phyloP scores from a whole-genome alignment of 129 eudicot species.

The Escallonia rubra region DNA sequence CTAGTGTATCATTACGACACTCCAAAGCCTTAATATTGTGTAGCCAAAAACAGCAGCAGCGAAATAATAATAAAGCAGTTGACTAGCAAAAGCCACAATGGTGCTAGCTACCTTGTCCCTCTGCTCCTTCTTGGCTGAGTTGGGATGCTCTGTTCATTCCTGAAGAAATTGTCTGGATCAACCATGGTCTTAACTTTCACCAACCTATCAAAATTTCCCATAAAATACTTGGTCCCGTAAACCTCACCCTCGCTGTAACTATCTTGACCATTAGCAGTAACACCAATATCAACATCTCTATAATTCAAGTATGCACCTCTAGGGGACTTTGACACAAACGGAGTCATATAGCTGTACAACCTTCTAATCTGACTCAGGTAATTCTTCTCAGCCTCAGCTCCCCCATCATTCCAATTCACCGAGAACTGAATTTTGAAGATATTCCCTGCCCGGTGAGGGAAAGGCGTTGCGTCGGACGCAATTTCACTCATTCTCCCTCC shows the following conservation, averaged over 20 bases:
- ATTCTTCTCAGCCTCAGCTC: conserved; percentile 13
- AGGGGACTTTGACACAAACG: conserved; percentile 16
- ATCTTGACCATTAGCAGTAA: not conserved
- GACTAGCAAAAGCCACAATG: not conserved
- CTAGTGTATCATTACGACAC: too few species aligned
- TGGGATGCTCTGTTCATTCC: conserved; percentile 20
- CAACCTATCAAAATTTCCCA: conserved; percentile 15
- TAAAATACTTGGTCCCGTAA: conserved; percentile 17
- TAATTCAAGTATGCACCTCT: conserved; percentile 26
- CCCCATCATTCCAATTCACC: conserved; percentile 38
- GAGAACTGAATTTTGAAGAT: conserved; percentile 38
- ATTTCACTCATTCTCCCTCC: conserved; percentile 60
- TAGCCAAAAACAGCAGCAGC: too few species aligned
- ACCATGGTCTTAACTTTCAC: conserved; percentile 22
- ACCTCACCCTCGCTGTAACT: conserved; percentile 8
- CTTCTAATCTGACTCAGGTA: conserved; percentile 21
- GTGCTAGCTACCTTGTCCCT: not conserved
- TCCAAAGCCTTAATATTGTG: too few species aligned
- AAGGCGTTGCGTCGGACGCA: conserved; percentile 35
- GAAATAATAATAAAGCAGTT: too few species aligned
- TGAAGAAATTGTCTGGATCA: conserved; percentile 21
- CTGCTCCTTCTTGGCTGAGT: conserved; percentile 4
- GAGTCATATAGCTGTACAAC: conserved; percentile 17
- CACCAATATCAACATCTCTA: conserved; percentile 25
- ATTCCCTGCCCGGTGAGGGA: conserved; percentile 64